A percentile compares a stretch with the other conserved stretches of the same genome.
Evolutionary conservation across 2,329 filamentous ascomycete genomes (phyloP).

Genomic region (Bertia moriformis): DNA sequence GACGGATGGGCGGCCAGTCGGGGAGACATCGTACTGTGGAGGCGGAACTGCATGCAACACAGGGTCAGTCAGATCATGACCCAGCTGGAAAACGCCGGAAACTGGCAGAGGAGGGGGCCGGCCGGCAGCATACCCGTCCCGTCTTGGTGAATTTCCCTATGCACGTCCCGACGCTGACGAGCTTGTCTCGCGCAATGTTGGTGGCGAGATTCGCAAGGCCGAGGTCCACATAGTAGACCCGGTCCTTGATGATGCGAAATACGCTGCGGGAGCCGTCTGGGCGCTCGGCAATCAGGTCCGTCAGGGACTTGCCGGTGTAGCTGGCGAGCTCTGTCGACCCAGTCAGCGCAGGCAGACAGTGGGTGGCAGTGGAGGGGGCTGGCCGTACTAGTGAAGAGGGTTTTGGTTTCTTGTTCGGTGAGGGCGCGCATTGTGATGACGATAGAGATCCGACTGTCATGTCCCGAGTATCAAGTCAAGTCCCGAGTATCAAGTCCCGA

Average conservation of each 20-base stretch:
- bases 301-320: constrained; percentile 78
- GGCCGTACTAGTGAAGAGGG: not conserved
- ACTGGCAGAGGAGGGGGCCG: too few relatives aligned
- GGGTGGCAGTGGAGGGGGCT: constrained; percentile 6
- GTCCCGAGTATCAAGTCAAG: too few relatives aligned
- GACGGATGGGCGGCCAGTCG: too few relatives aligned
- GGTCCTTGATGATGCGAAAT: constrained; percentile 67
- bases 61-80: too few relatives aligned
- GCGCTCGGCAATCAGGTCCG: constrained; percentile 64
- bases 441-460: too few relatives aligned
- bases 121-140: constrained; percentile 90
- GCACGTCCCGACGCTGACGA: constrained; percentile 79
- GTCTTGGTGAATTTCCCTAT: constrained; percentile 92
- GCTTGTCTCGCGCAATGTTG: constrained; percentile 64
- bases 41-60: too few relatives aligned
- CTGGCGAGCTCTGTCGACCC: too few relatives aligned
- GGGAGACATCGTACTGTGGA: too few relatives aligned
- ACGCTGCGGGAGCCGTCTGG: constrained; percentile 64
- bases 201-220: constrained; percentile 84
- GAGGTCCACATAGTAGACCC: constrained; percentile 84
- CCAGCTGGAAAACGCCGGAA: too few relatives aligned
- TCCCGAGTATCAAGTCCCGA: too few relatives aligned
- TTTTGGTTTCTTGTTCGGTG: not conserved
- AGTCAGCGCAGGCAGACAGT: constrained; percentile 10
- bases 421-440: not conserved